Percentiles rank a stretch among this genome's conserved stretches.
Conservation (phyloP, 78 protist genomes). For the Monosiga brevicollis region DNA sequence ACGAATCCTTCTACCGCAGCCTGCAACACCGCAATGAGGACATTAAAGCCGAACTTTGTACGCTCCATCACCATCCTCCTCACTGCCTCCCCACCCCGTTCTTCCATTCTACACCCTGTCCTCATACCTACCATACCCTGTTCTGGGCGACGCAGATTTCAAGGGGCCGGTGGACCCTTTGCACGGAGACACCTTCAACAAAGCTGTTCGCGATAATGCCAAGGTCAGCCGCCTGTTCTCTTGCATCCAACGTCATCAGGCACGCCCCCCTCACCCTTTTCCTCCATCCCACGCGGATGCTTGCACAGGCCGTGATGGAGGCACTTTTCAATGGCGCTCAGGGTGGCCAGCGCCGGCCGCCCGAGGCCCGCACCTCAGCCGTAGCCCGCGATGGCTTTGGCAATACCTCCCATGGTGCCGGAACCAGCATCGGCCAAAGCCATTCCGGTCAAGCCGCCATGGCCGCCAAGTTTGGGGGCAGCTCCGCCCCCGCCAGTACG, state of each 20-base stretch:
- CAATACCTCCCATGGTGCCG: neutral
- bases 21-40: neutral
- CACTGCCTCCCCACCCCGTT: neutral
- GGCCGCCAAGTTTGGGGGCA: neutral
- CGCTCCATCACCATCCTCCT: neutral
- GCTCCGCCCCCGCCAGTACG: neutral
- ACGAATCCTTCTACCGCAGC: neutral
- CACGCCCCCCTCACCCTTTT: neutral
- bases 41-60: neutral
- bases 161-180: neutral
- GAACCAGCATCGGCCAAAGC: neutral
- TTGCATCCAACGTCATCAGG: neutral
- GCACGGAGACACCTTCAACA: neutral
- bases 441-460: neutral
- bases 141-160: too few species aligned
- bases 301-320: neutral
- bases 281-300: neutral
- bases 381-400: neutral
- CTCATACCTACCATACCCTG: too few species aligned
- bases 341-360: neutral
- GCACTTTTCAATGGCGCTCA: neutral
- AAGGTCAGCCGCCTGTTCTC: neutral
- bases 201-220: neutral
- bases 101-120: neutral
- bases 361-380: neutral